A percentile compares a stretch with the other conserved stretches of the same genome.
Conservation (phyloP, 2,329 filamentous ascomycete genomes). For the Verticillium dahliae region DNA sequence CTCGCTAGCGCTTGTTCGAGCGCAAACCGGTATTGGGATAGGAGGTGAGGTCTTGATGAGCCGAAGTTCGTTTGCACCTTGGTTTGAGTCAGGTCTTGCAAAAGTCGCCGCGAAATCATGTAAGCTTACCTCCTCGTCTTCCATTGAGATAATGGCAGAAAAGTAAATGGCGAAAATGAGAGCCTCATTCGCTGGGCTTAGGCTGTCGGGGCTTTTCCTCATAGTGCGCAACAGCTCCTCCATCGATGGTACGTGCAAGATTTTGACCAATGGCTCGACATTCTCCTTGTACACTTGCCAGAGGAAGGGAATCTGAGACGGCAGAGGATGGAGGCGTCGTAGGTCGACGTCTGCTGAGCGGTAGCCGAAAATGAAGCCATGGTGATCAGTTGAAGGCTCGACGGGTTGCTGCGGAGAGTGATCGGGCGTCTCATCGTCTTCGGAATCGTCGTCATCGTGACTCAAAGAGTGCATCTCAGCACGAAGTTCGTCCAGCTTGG, state of each 20-base stretch:
- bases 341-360: constrained; percentile 65
- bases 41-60: constrained; percentile 34
- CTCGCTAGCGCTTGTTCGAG: constrained; percentile 51
- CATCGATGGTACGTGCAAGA: constrained; percentile 64
- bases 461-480: constrained; percentile 26
- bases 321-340: constrained; percentile 55
- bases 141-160: constrained; percentile 50
- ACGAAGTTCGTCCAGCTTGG: constrained; percentile 34
- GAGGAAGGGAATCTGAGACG: constrained; percentile 58
- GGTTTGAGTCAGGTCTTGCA: not conserved
- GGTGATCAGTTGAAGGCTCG: constrained; percentile 44
- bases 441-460: constrained; percentile 52
- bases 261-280: constrained; percentile 66
- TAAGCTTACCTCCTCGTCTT: constrained; percentile 43
- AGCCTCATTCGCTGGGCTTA: constrained; percentile 52
- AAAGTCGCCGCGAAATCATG: no score
- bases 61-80: constrained; percentile 33
- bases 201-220: constrained; percentile 49
- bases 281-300: constrained; percentile 69
- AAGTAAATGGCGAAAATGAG: constrained; percentile 60
- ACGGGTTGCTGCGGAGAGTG: constrained; percentile 27
- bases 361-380: constrained; percentile 68
- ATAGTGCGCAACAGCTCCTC: constrained; percentile 56
- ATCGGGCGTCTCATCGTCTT: constrained; percentile 50
- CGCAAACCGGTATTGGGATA: constrained; percentile 42